phyloP scores from a whole-genome alignment of 306 rosid genomes.

The Vigna angularis region DNA sequence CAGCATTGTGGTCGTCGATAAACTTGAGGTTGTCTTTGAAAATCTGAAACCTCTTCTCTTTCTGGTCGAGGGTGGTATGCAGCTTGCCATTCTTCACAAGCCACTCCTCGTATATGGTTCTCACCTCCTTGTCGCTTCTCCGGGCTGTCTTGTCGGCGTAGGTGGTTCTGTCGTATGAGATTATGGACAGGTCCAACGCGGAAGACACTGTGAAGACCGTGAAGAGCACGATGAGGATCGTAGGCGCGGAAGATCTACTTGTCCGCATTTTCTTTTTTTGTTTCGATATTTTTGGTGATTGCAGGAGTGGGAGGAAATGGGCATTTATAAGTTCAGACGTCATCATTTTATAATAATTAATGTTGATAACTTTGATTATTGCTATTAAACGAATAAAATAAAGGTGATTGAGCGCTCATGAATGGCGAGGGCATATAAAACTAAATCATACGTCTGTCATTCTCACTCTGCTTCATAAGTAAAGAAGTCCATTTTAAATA shows the following conservation, averaged over 20 bases:
- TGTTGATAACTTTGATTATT: neutral
- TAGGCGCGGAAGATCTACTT: conserved; percentile 36
- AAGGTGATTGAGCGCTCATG: neutral
- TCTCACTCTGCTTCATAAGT: neutral
- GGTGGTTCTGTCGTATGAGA: conserved; percentile 45
- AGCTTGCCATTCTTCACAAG: conserved; percentile 62
- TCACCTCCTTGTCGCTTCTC: conserved; percentile 68
- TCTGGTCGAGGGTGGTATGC: conserved; percentile 62
- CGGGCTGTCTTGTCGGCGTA: conserved; percentile 44
- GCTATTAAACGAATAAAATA: neutral
- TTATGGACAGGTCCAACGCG: conserved; percentile 74
- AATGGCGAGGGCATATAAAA: neutral
- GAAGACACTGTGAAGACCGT: conserved; percentile 47
- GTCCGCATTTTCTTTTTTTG: conserved; percentile 53
- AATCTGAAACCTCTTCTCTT: conserved; percentile 70
- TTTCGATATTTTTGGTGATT: neutral
- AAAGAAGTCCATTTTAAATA: no score
- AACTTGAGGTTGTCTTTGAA: conserved; percentile 81
- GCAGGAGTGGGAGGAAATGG: neutral
- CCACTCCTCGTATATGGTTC: conserved; percentile 72
- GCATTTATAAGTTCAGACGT: neutral
- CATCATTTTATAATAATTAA: neutral
- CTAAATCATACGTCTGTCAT: neutral
- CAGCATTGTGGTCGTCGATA: conserved; percentile 77
- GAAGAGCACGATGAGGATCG: conserved; percentile 49